Evolutionary conservation across 768 basidiomycete species (phyloP).

Genomic region (Mycena rebaudengoi): DNA sequence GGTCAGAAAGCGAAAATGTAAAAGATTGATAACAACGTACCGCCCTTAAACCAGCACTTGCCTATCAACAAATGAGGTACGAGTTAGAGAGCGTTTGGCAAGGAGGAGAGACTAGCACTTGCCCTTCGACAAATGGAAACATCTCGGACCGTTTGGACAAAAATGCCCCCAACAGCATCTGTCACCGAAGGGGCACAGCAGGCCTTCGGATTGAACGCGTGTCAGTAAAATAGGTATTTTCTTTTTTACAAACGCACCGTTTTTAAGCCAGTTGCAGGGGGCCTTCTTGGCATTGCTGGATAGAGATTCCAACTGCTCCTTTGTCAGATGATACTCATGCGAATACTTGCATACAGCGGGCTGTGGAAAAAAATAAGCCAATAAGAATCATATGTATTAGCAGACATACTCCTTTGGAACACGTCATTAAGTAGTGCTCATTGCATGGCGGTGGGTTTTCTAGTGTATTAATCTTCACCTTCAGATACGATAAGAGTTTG

Average conservation of each 20-base stretch:
- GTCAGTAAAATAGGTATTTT: not conserved
- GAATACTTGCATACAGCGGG: slow-evolving; percentile 81
- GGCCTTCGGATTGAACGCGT: slow-evolving; percentile 56
- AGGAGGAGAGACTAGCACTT: no score
- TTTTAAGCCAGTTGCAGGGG: slow-evolving; percentile 86
- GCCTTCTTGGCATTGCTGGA: slow-evolving; percentile 85
- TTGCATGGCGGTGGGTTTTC: slow-evolving; percentile 89
- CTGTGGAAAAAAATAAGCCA: slow-evolving; percentile 42
- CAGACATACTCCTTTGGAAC: slow-evolving; percentile 74
- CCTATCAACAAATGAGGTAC: slow-evolving; percentile 77
- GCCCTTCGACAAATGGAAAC: slow-evolving; percentile 39
- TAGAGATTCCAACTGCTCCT: slow-evolving; percentile 76
- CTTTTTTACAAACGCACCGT: slow-evolving; percentile 52
- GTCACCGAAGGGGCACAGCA: slow-evolving; percentile 78
- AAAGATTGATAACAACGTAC: slow-evolving; percentile 36
- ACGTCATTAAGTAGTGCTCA: slow-evolving; percentile 83
- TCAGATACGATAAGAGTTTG: not conserved
- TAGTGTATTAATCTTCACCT: no score
- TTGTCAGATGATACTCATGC: slow-evolving; percentile 77
- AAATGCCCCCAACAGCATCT: slow-evolving; percentile 86
- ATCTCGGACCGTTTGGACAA: slow-evolving; percentile 81
- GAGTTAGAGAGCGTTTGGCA: not conserved
- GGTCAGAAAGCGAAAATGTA: not conserved
- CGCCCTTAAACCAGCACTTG: slow-evolving; percentile 90
- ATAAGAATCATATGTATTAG: not conserved